These are phyloP conservation scores for Takashimella koratensis DNA, from an alignment of 1,284 basidiomycete species.

Conservation along the genomic window DNA sequence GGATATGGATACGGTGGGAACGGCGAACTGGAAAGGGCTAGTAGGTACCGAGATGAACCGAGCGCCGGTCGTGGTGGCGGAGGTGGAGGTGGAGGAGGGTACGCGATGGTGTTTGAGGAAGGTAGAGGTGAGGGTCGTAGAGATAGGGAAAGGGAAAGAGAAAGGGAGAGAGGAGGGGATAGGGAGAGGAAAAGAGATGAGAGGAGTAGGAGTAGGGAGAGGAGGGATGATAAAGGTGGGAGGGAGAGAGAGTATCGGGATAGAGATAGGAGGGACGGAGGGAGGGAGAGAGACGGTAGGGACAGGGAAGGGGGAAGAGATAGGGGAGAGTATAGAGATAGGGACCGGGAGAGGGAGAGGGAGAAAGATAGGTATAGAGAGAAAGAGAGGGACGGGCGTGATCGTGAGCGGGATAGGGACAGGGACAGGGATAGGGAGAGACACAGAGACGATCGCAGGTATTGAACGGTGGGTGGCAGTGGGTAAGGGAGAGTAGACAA, in stretches of 20 bases:
- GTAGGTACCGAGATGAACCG: conserved; percentile 4
- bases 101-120: conserved; percentile 19
- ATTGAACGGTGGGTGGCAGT: too few relatives aligned
- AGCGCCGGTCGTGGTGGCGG: conserved; percentile 9
- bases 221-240: conserved; percentile 10
- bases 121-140: conserved; percentile 8
- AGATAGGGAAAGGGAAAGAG: background rate
- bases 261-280: conserved; percentile 20
- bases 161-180: conserved; percentile 16
- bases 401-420: conserved; percentile 4
- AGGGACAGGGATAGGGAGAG: conserved; percentile 1
- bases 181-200: conserved; percentile 19
- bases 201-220: conserved; percentile 6
- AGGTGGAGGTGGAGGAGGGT: conserved; percentile 14
- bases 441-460: background rate
- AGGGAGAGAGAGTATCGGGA: conserved; percentile 11
- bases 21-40: conserved; percentile 1
- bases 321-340: conserved; percentile 8
- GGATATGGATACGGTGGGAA: conserved; percentile 13
- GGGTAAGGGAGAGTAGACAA: too few relatives aligned
- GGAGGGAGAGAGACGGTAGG: conserved; percentile 14
- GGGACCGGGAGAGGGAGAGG: conserved; percentile 7
- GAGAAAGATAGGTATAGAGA: conserved; percentile 10
- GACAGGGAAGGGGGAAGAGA: conserved; percentile 8
- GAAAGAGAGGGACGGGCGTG: conserved; percentile 1